Percentiles rank a stretch among this genome's conserved stretches.
These are phyloP conservation scores for Moricandia moricandioides DNA, from an alignment of 345 rosid species.

Conservation along the genomic window DNA sequence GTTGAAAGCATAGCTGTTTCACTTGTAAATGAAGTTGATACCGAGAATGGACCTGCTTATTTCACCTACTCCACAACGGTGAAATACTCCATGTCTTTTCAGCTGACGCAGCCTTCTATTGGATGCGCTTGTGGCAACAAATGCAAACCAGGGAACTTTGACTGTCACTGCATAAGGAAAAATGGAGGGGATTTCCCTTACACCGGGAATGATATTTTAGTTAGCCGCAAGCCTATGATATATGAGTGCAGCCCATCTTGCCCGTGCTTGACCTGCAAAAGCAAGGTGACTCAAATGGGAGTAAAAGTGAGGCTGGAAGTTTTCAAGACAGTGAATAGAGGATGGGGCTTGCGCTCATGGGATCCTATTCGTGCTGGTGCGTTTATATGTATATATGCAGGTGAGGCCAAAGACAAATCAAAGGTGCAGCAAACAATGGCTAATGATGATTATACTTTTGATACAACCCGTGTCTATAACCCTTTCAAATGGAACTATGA, in stretches of 20 bases:
- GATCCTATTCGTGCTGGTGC: slow-evolving; percentile 85
- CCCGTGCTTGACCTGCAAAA: slow-evolving; percentile 67
- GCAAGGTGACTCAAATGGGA: slow-evolving; percentile 68
- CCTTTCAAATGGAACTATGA: slow-evolving; percentile 63
- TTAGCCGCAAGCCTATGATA: slow-evolving; percentile 57
- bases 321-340: slow-evolving; percentile 74
- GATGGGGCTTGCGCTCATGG: slow-evolving; percentile 91
- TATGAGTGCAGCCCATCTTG: slow-evolving; percentile 84
- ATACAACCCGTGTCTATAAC: slow-evolving; percentile 49
- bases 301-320: slow-evolving; percentile 66
- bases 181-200: slow-evolving; percentile 71
- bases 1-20: slow-evolving; percentile 61
- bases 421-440: slow-evolving; percentile 42
- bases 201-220: slow-evolving; percentile 59
- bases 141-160: slow-evolving; percentile 62
- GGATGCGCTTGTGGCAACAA: slow-evolving; percentile 54
- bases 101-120: slow-evolving; percentile 43
- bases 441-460: slow-evolving; percentile 60
- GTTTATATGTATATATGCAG: slow-evolving; percentile 81
- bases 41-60: slow-evolving; percentile 71
- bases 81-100: slow-evolving; percentile 56
- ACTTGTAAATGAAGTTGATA: slow-evolving; percentile 82
- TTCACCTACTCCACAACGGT: slow-evolving; percentile 63
- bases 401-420: slow-evolving; percentile 63
- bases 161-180: slow-evolving; percentile 66